Evolutionary conservation across 768 basidiomycete genomes (phyloP).

Genomic region (Panellus pusillus): DNA sequence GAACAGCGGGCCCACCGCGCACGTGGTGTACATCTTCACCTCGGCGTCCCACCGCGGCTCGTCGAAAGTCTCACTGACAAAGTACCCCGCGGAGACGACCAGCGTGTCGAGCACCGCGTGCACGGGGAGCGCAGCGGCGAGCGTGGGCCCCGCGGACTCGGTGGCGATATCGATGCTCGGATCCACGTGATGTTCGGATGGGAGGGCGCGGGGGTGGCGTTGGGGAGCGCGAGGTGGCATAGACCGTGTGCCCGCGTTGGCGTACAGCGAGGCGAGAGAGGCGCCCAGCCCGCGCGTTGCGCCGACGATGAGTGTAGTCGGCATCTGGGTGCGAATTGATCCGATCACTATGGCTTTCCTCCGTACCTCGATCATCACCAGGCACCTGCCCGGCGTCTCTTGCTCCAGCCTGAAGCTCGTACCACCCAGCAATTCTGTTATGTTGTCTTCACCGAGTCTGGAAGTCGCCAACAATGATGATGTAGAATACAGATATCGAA

Average conservation of each 20-base stretch:
- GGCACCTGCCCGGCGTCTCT: too few species aligned
- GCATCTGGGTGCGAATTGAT: conserved; percentile 15
- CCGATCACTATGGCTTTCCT: too few species aligned
- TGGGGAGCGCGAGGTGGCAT: conserved; percentile 38
- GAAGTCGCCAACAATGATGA: too few species aligned
- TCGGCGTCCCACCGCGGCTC: conserved; percentile 38
- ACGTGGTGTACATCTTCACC: conserved; percentile 46
- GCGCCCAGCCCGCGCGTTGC: conserved; percentile 47
- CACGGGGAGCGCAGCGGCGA: conserved; percentile 34
- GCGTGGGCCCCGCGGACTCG: conserved; percentile 34
- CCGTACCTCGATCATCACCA: too few species aligned
- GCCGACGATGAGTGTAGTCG: conserved; percentile 39
- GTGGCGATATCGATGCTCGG: conserved; percentile 36
- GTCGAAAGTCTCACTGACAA: conserved; percentile 34
- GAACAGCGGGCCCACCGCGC: conserved; percentile 43
- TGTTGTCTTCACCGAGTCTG: too few species aligned
- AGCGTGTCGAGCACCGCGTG: conserved; percentile 33
- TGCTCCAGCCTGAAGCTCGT: too few species aligned
- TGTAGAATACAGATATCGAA: too few species aligned
- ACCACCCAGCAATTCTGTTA: too few species aligned
- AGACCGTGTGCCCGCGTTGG: conserved; percentile 31
- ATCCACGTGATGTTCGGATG: conserved; percentile 34
- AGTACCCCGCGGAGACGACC: conserved; percentile 37
- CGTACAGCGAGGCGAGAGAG: conserved; percentile 35
- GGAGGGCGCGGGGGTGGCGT: conserved; percentile 27